Conservation (phyloP, 176 grass and related monocot genomes). For the Hyparrhenia diplandra region DNA sequence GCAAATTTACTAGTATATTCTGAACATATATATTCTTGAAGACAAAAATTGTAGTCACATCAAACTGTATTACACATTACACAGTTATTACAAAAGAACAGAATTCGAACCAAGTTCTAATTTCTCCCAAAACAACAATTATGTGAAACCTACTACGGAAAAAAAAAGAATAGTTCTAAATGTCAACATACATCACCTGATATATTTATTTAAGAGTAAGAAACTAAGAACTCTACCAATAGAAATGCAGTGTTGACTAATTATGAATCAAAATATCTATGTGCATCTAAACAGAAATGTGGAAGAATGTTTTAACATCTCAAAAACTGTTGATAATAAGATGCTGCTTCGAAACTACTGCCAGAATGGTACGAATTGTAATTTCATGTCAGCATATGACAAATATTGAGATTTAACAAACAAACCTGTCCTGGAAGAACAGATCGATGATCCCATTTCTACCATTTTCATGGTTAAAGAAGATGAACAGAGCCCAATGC, state of each 20-base stretch:
- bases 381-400: no score
- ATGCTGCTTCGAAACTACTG: not conserved
- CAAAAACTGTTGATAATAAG: not conserved
- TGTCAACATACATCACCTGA: not conserved
- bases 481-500: conserved; percentile 97
- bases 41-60: not conserved
- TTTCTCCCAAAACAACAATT: not conserved
- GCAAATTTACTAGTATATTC: not conserved
- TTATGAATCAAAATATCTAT: not conserved
- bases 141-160: not conserved
- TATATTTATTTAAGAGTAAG: no score
- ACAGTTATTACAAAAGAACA: not conserved
- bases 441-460: conserved; percentile 92
- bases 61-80: not conserved
- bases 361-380: not conserved
- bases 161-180: not conserved
- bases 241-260: not conserved
- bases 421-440: conserved; percentile 95
- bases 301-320: not conserved
- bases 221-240: not conserved
- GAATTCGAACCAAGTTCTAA: not conserved
- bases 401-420: not conserved
- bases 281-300: not conserved
- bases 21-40: no score
- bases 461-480: conserved; percentile 96